phyloP scores from a whole-genome alignment of 495 filamentous ascomycete genomes.

The Glonium stellatum region DNA sequence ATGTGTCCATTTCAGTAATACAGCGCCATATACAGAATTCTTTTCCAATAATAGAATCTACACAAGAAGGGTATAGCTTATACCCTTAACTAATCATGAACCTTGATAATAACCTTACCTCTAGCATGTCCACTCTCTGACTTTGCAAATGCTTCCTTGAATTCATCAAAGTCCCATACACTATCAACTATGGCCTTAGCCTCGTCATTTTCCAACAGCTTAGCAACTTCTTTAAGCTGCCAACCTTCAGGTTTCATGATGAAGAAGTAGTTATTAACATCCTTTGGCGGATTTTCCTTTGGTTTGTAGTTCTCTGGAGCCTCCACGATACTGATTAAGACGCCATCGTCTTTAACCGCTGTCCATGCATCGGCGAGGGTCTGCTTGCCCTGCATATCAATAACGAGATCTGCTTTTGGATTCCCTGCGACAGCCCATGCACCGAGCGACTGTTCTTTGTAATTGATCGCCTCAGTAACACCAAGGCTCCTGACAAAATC shows the following conservation, averaged over 20 bases:
- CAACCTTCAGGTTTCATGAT: constrained; percentile 40
- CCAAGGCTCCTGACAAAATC: constrained; percentile 40
- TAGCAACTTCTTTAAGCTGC: constrained; percentile 39
- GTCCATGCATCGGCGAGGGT: constrained; percentile 43
- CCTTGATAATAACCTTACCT: constrained; percentile 19
- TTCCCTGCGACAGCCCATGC: constrained; percentile 32
- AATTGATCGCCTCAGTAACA: constrained; percentile 42
- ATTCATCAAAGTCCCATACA: constrained; percentile 42
- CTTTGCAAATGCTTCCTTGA: constrained; percentile 20
- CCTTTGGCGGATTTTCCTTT: constrained; percentile 19
- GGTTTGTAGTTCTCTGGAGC: constrained; percentile 42
- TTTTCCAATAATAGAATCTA: too few relatives aligned
- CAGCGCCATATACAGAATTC: too few relatives aligned
- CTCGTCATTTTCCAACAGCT: constrained; percentile 38
- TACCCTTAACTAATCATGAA: background rate
- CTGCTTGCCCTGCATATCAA: constrained; percentile 44
- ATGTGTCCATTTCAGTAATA: too few relatives aligned
- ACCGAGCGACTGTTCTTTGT: constrained; percentile 32
- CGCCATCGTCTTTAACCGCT: constrained; percentile 38
- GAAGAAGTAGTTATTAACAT: constrained; percentile 40
- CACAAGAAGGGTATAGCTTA: background rate
- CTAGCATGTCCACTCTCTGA: constrained; percentile 5
- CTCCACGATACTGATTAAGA: constrained; percentile 45
- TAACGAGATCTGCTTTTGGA: constrained; percentile 40
- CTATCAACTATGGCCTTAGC: constrained; percentile 40